Evolutionary conservation across 1,284 basidiomycete species (phyloP).

Genomic region (Xerocomus amazonicus): DNA sequence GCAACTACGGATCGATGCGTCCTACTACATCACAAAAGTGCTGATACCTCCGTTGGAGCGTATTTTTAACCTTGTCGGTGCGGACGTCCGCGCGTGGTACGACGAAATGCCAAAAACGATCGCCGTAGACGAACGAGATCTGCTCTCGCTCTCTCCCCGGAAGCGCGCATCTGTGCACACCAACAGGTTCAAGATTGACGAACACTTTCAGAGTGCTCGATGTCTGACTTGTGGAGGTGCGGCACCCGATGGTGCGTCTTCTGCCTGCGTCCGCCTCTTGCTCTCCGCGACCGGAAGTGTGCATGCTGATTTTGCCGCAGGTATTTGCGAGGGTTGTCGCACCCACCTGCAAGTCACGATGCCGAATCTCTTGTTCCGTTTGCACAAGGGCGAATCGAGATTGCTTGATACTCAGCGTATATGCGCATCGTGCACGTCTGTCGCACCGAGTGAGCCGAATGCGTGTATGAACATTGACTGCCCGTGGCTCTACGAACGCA

Average conservation of each 20-base stretch:
- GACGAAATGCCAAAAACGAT: constrained; percentile 76
- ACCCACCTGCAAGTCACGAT: constrained; percentile 53
- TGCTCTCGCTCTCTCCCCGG: constrained; percentile 39
- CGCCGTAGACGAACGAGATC: constrained; percentile 26
- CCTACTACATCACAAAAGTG: constrained; percentile 89
- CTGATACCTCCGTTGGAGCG: constrained; percentile 88
- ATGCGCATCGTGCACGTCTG: constrained; percentile 67
- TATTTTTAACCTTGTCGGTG: constrained; percentile 90
- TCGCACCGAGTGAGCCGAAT: constrained; percentile 56
- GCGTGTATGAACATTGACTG: constrained; percentile 84
- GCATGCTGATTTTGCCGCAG: constrained; percentile 35
- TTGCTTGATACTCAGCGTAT: constrained; percentile 59
- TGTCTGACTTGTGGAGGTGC: constrained; percentile 67
- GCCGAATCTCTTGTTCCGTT: constrained; percentile 54
- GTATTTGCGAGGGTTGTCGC: constrained; percentile 65
- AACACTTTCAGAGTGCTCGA: constrained; percentile 70
- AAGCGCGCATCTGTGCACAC: constrained; percentile 39
- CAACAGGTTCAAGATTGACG: constrained; percentile 59
- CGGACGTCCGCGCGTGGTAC: constrained; percentile 87
- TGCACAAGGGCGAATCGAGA: constrained; percentile 56
- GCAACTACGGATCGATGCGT: constrained; percentile 20
- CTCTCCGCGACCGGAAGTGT: too few species aligned
- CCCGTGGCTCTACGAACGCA: constrained; percentile 73
- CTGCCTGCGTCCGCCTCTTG: neutral
- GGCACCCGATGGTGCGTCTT: constrained; percentile 49